A percentile compares a stretch with the other conserved stretches of the same genome.
phyloP scores from a whole-genome alignment of 139 green algal genomes.

The Diplosphaera chodatii region DNA sequence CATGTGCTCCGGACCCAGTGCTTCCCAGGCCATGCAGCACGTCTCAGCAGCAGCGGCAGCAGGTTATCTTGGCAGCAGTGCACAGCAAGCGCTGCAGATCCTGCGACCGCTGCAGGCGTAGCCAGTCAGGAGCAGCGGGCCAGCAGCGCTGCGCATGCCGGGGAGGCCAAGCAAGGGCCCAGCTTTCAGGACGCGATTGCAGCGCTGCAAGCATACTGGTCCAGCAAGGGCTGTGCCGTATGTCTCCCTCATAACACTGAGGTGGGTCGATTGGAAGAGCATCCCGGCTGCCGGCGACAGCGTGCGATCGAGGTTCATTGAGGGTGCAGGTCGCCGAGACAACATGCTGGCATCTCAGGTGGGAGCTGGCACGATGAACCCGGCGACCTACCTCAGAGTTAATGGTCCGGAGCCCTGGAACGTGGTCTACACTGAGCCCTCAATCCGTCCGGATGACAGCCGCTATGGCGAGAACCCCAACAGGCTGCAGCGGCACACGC shows the following conservation, averaged over 20 bases:
- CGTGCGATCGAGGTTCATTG: too few relatives aligned
- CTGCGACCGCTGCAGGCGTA: too few relatives aligned
- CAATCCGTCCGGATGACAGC: slow-evolving; percentile 92
- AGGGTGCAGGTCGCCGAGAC: too few relatives aligned
- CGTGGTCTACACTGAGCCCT: slow-evolving; percentile 91
- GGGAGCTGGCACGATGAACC: slow-evolving; percentile 98
- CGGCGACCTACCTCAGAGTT: slow-evolving; percentile 92
- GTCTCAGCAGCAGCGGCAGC: not conserved
- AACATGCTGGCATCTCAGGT: slow-evolving; percentile 37
- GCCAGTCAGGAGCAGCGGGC: not conserved
- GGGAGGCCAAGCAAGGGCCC: slow-evolving; percentile 21
- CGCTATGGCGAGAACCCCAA: slow-evolving; percentile 98
- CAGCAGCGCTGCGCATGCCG: not conserved
- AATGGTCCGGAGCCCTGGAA: slow-evolving; percentile 92
- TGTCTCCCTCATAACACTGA: slow-evolving; percentile 97
- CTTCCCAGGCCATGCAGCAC: too few relatives aligned
- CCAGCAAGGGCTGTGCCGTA: slow-evolving; percentile 72
- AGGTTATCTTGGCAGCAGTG: not conserved
- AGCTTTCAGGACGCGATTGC: slow-evolving; percentile 93
- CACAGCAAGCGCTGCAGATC: not conserved
- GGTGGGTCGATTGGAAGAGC: too few relatives aligned
- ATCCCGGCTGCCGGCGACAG: too few relatives aligned
- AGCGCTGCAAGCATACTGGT: slow-evolving; percentile 88
- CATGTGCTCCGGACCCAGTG: too few relatives aligned
- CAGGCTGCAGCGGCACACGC: slow-evolving; percentile 94